phyloP scores from a whole-genome alignment of 768 basidiomycete genomes.

The Fomitopsis pulvina region DNA sequence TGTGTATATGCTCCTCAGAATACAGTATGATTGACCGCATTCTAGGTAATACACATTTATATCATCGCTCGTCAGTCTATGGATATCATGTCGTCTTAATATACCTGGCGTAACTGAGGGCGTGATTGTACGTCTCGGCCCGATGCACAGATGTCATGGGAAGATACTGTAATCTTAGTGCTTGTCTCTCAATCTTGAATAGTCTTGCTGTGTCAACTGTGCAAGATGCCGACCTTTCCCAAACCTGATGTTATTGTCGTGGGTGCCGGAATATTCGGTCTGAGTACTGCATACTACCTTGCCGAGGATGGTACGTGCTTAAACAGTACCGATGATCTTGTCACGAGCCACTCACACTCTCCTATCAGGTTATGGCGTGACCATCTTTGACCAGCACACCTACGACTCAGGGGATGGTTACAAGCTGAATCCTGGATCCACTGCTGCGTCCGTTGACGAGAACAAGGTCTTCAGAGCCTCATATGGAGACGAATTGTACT shows the following conservation, averaged over 20 bases:
- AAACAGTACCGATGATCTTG: background rate
- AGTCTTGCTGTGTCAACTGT: slow-evolving; percentile 31
- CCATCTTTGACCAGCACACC: slow-evolving; percentile 4
- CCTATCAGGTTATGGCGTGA: background rate
- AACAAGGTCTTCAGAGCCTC: slow-evolving; percentile 5
- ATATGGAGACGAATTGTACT: slow-evolving; percentile 3
- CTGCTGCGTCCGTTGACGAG: slow-evolving; percentile 4
- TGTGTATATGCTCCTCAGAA: too few species aligned
- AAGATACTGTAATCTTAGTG: background rate
- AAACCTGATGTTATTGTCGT: slow-evolving; percentile 4
- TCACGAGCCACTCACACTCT: background rate
- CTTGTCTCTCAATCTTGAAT: slow-evolving; percentile 2
- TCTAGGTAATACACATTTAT: too few species aligned
- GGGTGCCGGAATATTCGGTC: slow-evolving; percentile 3
- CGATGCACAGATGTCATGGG: too few species aligned
- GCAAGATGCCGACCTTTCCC: background rate
- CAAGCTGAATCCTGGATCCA: slow-evolving; percentile 2
- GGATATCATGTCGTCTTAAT: too few species aligned
- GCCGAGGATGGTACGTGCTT: slow-evolving; percentile 1
- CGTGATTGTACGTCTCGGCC: too few species aligned
- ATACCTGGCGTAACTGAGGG: too few species aligned
- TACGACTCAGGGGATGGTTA: slow-evolving; percentile 3
- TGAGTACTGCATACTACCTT: slow-evolving; percentile 2
- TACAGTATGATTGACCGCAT: too few species aligned
- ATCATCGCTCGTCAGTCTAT: too few species aligned